phyloP scores from a whole-genome alignment of 306 rosid genomes.

The Lathyrus aphaca region DNA sequence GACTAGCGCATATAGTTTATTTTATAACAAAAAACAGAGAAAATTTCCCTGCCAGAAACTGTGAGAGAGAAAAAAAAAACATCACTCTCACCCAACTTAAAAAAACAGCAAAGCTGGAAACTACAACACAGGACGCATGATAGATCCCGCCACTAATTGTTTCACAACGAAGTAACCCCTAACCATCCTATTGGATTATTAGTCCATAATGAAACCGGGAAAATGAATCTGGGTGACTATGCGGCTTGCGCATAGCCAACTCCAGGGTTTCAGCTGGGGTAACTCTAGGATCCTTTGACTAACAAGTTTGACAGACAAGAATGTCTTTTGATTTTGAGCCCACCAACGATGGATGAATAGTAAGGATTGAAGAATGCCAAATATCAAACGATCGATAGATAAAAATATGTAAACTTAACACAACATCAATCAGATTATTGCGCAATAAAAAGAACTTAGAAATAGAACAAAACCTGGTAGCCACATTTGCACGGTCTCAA shows the following conservation, averaged over 20 bases:
- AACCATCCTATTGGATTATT: background rate
- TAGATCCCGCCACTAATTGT: background rate
- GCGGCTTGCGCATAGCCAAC: background rate
- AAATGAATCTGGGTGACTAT: background rate
- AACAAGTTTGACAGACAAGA: background rate
- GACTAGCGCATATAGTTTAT: too few species aligned
- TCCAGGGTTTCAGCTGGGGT: background rate
- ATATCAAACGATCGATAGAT: slow-evolving; percentile 16
- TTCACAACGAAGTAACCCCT: background rate
- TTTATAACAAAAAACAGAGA: background rate
- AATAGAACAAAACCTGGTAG: slow-evolving; percentile 65
- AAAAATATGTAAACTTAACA: background rate
- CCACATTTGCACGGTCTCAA: slow-evolving; percentile 97
- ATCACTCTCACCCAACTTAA: background rate
- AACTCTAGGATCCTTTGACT: slow-evolving; percentile 1
- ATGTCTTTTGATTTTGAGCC: background rate
- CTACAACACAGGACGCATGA: background rate
- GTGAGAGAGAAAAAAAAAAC: background rate
- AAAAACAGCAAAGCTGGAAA: background rate
- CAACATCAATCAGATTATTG: slow-evolving; percentile 11
- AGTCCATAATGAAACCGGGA: background rate
- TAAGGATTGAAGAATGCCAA: slow-evolving; percentile 13
- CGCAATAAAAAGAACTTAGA: slow-evolving; percentile 13
- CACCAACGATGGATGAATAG: background rate
- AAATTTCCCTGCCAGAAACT: background rate